Evolutionary conservation across 257 asterid genomes (phyloP).

Genomic region (Solanum acaule): DNA sequence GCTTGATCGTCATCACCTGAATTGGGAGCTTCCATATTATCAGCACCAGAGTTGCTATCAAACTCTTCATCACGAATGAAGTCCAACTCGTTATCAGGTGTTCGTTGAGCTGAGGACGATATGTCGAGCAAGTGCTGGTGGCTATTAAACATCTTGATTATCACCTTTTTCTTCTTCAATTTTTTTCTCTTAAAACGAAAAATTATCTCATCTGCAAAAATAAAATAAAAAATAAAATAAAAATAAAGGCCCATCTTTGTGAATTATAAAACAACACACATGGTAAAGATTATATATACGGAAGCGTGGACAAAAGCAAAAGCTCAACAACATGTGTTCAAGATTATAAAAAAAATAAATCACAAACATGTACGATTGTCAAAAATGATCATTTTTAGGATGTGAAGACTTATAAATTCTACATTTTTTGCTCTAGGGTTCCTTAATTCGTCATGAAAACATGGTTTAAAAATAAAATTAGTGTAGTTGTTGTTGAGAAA

Average conservation of each 20-base stretch:
- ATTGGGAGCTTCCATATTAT: constrained; percentile 38
- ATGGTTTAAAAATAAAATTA: not conserved
- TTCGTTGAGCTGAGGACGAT: constrained; percentile 15
- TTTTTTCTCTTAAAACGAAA: not conserved
- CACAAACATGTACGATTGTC: not conserved
- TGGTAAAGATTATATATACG: not conserved
- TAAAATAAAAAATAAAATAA: no score
- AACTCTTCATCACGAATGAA: constrained; percentile 47
- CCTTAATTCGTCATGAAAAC: not conserved
- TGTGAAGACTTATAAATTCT: not conserved
- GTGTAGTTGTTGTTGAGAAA: not conserved
- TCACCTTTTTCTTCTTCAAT: constrained; percentile 17
- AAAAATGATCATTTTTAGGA: not conserved
- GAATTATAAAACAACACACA: not conserved
- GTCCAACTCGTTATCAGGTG: constrained; percentile 48
- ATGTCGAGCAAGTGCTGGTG: constrained; percentile 58
- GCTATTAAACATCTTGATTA: constrained; percentile 40
- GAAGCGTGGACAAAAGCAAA: not conserved
- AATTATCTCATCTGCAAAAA: not conserved
- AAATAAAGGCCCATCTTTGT: not conserved
- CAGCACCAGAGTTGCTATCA: constrained; percentile 59
- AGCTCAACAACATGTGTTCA: not conserved
- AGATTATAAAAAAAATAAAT: not conserved
- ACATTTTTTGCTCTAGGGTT: not conserved
- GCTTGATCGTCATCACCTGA: constrained; percentile 56